These are phyloP conservation scores for Fusarium sp. DNA, from an alignment of 2,329 filamentous ascomycete species.

Conservation along the genomic window DNA sequence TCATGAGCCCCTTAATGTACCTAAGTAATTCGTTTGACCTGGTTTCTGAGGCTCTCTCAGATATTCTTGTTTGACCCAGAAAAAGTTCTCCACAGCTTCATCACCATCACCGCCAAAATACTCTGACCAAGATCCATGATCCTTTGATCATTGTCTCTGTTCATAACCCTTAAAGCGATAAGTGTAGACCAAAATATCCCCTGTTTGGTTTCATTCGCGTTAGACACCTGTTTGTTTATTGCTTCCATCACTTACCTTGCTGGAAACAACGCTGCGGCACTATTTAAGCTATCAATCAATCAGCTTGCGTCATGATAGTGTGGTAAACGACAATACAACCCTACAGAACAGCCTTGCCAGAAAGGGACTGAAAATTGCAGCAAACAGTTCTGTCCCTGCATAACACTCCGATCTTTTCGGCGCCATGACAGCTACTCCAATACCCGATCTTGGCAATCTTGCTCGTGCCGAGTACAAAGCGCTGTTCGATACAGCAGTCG, in stretches of 20 bases:
- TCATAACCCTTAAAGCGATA: neutral
- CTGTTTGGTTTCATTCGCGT: neutral
- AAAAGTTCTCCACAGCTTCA: conserved; percentile 28
- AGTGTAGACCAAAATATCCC: neutral
- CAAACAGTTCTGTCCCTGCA: conserved; percentile 1
- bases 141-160: conserved; percentile 19
- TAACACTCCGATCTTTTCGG: conserved; percentile 1
- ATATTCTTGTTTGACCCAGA: conserved; percentile 4
- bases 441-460: conserved; percentile 45
- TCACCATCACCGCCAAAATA: conserved; percentile 13
- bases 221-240: neutral
- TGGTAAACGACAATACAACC: conserved; percentile 23
- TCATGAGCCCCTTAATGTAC: neutral
- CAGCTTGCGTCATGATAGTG: conserved; percentile 32
- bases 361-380: conserved; percentile 1
- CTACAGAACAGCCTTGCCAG: conserved; percentile 6
- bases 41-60: conserved; percentile 14
- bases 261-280: neutral
- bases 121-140: conserved; percentile 31
- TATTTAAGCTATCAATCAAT: neutral
- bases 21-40: conserved; percentile 8
- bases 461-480: conserved; percentile 53
- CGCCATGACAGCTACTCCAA: conserved; percentile 18
- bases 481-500: conserved; percentile 54
- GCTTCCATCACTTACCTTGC: neutral